phyloP scores from a whole-genome alignment of 2,329 filamentous ascomycete genomes.

The Dichotomopilus funicola region DNA sequence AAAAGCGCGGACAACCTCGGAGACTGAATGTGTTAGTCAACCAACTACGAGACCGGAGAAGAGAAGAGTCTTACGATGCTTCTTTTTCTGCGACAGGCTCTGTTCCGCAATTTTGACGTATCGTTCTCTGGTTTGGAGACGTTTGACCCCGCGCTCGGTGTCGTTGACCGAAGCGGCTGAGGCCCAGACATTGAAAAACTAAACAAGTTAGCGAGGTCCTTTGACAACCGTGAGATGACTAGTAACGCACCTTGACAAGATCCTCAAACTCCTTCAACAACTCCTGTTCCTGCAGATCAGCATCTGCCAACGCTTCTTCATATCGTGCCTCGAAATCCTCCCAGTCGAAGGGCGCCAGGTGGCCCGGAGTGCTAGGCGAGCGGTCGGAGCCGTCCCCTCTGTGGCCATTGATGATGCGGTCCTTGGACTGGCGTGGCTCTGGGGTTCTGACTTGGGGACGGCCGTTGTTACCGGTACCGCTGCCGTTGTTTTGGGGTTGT shows the following conservation, averaged over 20 bases:
- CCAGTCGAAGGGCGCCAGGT: slow-evolving; percentile 63
- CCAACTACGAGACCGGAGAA: not conserved
- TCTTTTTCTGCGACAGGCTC: slow-evolving; percentile 64
- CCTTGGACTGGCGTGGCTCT: slow-evolving; percentile 23
- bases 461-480: slow-evolving; percentile 12
- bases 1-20: slow-evolving; percentile 56
- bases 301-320: slow-evolving; percentile 55
- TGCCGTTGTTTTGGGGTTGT: not conserved
- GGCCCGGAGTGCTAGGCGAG: slow-evolving; percentile 45
- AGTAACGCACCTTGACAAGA: slow-evolving; percentile 52
- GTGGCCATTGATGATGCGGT: slow-evolving; percentile 22
- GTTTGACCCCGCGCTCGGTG: slow-evolving; percentile 68
- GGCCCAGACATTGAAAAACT: slow-evolving; percentile 81
- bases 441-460: slow-evolving; percentile 23
- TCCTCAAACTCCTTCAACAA: slow-evolving; percentile 61
- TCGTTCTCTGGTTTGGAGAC: slow-evolving; percentile 70
- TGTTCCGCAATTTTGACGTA: slow-evolving; percentile 71
- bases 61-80: slow-evolving; percentile 60
- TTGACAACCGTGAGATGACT: not conserved
- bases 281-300: slow-evolving; percentile 56
- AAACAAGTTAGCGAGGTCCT: too few species aligned
- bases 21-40: slow-evolving; percentile 32
- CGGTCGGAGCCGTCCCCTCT: slow-evolving; percentile 16
- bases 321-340: slow-evolving; percentile 66
- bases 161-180: slow-evolving; percentile 65